Percentiles rank a stretch among this genome's conserved stretches.
These are phyloP conservation scores for Sugiyamaella grinbergsii DNA, from an alignment of 1,139 yeast genomes.

Conservation along the genomic window DNA sequence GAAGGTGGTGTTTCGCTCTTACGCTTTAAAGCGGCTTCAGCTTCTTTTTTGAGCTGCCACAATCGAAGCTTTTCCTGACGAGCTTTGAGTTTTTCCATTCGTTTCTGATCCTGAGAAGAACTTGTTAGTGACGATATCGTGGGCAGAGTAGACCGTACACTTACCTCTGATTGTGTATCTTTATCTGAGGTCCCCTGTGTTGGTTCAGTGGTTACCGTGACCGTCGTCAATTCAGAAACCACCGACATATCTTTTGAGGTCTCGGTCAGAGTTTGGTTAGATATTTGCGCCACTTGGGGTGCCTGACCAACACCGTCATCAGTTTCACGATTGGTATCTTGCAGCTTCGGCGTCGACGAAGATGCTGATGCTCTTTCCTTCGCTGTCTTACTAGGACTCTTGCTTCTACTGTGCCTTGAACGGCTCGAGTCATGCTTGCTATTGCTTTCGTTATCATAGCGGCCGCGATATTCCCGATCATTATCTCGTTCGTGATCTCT, in stretches of 20 bases:
- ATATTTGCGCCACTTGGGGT: neutral
- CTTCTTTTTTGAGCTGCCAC: conserved; percentile 44
- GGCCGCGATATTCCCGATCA: conserved; percentile 15
- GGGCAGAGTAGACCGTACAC: neutral
- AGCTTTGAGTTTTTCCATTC: conserved; percentile 38
- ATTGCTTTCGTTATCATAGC: conserved; percentile 9
- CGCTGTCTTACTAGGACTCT: neutral
- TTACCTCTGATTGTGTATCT: conserved; percentile 1
- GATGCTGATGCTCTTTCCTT: neutral
- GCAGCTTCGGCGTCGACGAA: too few species aligned
- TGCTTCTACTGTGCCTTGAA: conserved; percentile 4
- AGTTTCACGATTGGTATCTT: too few species aligned
- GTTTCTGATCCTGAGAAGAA: conserved; percentile 10
- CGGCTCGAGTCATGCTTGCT: neutral
- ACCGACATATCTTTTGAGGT: neutral
- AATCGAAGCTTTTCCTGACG: conserved; percentile 43
- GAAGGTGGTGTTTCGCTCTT: conserved; percentile 9
- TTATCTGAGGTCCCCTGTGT: neutral
- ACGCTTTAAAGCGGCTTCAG: conserved; percentile 31
- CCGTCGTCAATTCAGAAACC: neutral
- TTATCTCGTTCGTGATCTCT: neutral
- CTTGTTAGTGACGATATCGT: conserved; percentile 2
- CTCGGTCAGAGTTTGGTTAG: conserved; percentile 1
- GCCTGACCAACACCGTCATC: neutral
- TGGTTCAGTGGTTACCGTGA: neutral